Evolutionary conservation across 805 yeast genomes (phyloP), one percentile per base, ranked within the genome.

Genomic region (Suhomyces emberorum): DNA sequence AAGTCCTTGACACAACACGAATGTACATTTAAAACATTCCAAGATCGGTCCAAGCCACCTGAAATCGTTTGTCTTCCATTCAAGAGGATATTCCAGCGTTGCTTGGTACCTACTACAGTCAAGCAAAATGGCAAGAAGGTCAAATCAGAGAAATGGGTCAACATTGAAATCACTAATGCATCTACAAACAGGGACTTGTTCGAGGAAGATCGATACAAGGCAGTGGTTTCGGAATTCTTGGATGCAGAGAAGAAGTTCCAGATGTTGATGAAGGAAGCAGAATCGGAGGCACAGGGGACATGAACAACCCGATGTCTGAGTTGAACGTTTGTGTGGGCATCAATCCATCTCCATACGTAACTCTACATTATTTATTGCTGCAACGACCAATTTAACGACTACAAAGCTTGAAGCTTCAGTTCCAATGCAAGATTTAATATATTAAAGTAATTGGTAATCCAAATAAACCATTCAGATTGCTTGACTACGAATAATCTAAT

Each of bases 31-130:
- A 52, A 48, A 29, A 47, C 62, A 12, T 50, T 49, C 9, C 49
- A 48, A 2, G 54, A 53, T 27, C 36, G 43, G 20, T 35, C 44
- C 23, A 39, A 40, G n/a, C 52, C 57, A 3, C 62, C 59, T 21
- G 63, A 63, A 37, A 65, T 65, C 26, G 57, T 69, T 19, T 69
- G 74, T 38, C 47, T 69, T 20, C 74, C 74, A 11, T 69, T 69
- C 47, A 66, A 63, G 35, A 40, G 74, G 30, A 35, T 65, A 6
- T 69, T 69, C 47, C 69, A 63, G 49, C 43, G 70, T 33, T 69
- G 74, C 39, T 44, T 64, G 16, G 43, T 63, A 12, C 54, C 59
- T 2, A 35, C 47, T 6, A 44, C 48, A 14, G 39, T 27, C 6
- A 48, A 37, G 21, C 50, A 53, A 11, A 37, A 54, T 23, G 68